Evolutionary conservation across 2,329 filamentous ascomycete genomes (phyloP).

Genomic region (Talaromyces sp.): DNA sequence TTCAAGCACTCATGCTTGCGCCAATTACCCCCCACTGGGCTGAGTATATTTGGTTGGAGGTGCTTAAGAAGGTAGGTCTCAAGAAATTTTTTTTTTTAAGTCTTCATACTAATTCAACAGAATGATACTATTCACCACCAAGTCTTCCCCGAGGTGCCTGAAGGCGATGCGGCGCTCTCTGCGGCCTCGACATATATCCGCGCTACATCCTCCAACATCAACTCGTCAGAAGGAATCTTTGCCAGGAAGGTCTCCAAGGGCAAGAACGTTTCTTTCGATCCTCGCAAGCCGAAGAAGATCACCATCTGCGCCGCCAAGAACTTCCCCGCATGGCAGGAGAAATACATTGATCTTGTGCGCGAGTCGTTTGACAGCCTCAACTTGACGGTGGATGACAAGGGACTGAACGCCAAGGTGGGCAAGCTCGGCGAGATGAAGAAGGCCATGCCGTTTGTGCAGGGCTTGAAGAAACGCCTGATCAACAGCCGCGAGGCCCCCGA

Average conservation of each 20-base stretch:
- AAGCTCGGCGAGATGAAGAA: slow-evolving; percentile 85
- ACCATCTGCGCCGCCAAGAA: slow-evolving; percentile 75
- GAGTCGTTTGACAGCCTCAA: slow-evolving; percentile 61
- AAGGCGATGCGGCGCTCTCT: slow-evolving; percentile 61
- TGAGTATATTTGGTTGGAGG: slow-evolving; percentile 90
- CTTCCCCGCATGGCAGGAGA: slow-evolving; percentile 87
- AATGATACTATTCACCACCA: slow-evolving; percentile 72
- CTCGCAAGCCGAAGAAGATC: slow-evolving; percentile 85
- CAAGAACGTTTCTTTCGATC: slow-evolving; percentile 79
- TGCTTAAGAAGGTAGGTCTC: slow-evolving; percentile 61
- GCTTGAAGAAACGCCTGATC: slow-evolving; percentile 75
- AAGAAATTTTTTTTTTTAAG: neutral
- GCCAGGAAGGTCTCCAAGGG: slow-evolving; percentile 90
- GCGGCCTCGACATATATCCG: slow-evolving; percentile 81
- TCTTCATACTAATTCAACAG: slow-evolving; percentile 30
- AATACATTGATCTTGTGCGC: slow-evolving; percentile 76
- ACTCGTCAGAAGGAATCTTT: slow-evolving; percentile 69
- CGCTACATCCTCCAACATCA: slow-evolving; percentile 69
- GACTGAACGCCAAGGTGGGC: slow-evolving; percentile 68
- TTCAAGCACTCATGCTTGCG: slow-evolving; percentile 76
- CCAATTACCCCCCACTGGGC: slow-evolving; percentile 90
- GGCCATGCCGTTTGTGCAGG: slow-evolving; percentile 94
- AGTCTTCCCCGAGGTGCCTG: slow-evolving; percentile 65
- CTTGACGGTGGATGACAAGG: slow-evolving; percentile 71
- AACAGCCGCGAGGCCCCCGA: slow-evolving; percentile 58